Evolutionary conservation across 192 early-diverging fungal species (phyloP), one percentile per base, ranked within the genome.

Genomic region (Pilaira anomala): DNA sequence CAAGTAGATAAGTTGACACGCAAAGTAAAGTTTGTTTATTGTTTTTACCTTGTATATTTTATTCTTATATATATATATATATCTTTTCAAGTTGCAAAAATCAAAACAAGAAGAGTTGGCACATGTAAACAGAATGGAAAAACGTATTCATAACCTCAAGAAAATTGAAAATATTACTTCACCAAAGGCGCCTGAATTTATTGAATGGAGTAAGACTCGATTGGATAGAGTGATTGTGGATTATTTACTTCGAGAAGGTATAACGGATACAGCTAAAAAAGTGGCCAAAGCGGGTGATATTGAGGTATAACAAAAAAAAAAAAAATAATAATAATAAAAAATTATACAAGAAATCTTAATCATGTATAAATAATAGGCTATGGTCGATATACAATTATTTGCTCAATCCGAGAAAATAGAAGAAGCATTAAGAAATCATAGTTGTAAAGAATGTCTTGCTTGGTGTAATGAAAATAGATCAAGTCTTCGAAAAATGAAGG

Each of bases 381-480:
- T 95, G 62, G 93, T 94, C 6, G 98, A 99, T 67, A 75, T 94
- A 5, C 90, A 95, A 58, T 71, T 98, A 18, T 99, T 99, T 83
- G 81, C 78, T 7, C 89, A 93, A 67, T 84, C 89, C 1, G 83
- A 84, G 62, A 78, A 77, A 55, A 90, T 96, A 28, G 93, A 96
- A 75, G 81, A 86, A 46, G 85, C 94, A 5, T 79, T 98, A 30
- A 69, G 81, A 52, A 63, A 76, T 12, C 81, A 87, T 41, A 93
- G 89, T 72, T 99, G 96, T 71, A 66, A 83, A 28, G 92, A 95
- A 70, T 90, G 90, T 28, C 71, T 99, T 59, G 80, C 83, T 44
- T 99, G 97, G 97, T 99, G 97, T 69, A 85, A 80, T 16, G 96
- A 98, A 19, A 98, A 99, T 76, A 85, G 85, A 44, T 88, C 90